Evolutionary conservation across 106 monocot species (phyloP), one percentile per base, ranked within the genome.

Genomic region (Posidonia australis): DNA sequence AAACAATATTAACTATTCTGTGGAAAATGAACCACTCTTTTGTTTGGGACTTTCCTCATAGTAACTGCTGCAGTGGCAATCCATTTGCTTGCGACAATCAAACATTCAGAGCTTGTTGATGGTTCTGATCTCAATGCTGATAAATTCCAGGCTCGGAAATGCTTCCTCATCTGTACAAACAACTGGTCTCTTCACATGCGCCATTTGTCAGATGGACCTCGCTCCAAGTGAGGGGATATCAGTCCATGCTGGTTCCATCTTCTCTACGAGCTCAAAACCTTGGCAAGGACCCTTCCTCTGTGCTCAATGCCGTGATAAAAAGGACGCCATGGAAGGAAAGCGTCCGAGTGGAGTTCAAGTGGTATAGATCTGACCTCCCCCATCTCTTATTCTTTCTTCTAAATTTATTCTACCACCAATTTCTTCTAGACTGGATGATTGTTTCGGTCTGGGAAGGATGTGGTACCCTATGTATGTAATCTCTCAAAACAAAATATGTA

Each of bases 221-320:
- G 85, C 85, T 29, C 87, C 85, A 10, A 83, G 76, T 26, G 87
- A 98, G 65, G 98, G 90, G 25, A 77, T 98, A 60, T 98, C 98
- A 0, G 87, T 98, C 66, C 91, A 98, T 70, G 98, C 98, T 0
- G 91, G 91, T 14, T 82, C 87, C 9, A 83, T 98, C 68, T 98
- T 98, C 74, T 90, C 96, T 36, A 77, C 87, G 27, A 91, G 87
- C 62, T 71, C 85, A 43, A 98, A 79, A 65, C 98, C 98, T 24
- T 98, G 98, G 98, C 77, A 98, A 68, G 98, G 98, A 5, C 98
- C 98, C 26, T 98, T 98, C 69, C 87, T 98, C 9, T 98, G 98
- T 63, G 74, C 79, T 20, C 75, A 54, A 65, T 98, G 98, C 76
- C 85, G 84, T 5, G 68, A 83, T 65, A 98, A 98, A 57, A 98